Conservation (phyloP, 495 filamentous ascomycete species). For the Talaromyces proteolyticus region DNA sequence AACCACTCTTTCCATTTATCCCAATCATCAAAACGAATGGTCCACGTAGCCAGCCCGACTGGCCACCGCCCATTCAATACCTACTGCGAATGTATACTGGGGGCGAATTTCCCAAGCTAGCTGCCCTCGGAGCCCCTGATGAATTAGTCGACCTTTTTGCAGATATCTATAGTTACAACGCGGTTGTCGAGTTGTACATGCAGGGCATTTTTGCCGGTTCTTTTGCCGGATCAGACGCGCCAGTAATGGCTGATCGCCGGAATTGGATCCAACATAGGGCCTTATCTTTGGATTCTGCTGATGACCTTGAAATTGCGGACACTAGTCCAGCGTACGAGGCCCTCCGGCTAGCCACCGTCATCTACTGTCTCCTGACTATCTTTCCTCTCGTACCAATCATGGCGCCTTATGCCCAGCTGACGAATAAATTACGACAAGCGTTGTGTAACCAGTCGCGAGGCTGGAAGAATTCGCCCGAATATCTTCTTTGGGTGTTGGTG, state of each 20-base stretch:
- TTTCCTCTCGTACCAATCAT: constrained; percentile 4
- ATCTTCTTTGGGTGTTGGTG: constrained; percentile 4
- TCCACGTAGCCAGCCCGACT: constrained; percentile 4
- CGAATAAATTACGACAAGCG: constrained; percentile 3
- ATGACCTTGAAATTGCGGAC: not conserved
- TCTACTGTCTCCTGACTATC: constrained; percentile 3
- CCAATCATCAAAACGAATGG: constrained; percentile 6
- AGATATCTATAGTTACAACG: constrained; percentile 8
- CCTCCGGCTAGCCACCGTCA: constrained; percentile 1
- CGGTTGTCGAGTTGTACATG: constrained; percentile 6
- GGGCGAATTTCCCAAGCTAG: constrained; percentile 4
- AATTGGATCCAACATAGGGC: constrained; percentile 6
- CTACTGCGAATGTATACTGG: constrained; percentile 6
- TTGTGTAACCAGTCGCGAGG: constrained; percentile 2
- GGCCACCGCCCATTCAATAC: constrained; percentile 5
- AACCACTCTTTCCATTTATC: constrained; percentile 5
- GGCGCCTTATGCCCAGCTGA: constrained; percentile 5
- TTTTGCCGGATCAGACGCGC: constrained; percentile 5
- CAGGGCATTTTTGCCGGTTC: constrained; percentile 6
- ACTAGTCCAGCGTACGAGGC: constrained; percentile 1
- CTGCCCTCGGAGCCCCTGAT: not conserved
- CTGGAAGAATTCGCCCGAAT: constrained; percentile 2
- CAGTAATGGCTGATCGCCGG: constrained; percentile 6
- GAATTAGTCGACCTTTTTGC: constrained; percentile 1
- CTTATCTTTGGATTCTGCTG: not conserved